These are phyloP conservation scores for Geranium rotundifolium DNA, from an alignment of 345 rosid species.

Conservation along the genomic window DNA sequence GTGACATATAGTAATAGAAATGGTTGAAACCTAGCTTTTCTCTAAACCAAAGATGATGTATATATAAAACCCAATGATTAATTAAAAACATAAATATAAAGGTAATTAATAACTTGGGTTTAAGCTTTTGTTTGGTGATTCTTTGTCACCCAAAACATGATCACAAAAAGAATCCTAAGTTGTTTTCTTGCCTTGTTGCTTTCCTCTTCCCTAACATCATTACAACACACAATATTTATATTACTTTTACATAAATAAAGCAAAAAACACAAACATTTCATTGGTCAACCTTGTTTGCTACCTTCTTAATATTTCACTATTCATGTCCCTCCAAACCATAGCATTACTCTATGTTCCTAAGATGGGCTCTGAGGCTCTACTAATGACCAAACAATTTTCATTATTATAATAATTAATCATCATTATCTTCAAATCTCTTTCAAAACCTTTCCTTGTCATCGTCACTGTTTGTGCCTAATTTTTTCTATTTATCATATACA, in stretches of 20 bases:
- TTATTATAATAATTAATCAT: background rate
- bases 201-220: background rate
- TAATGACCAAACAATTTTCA: background rate
- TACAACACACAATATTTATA: background rate
- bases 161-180: background rate
- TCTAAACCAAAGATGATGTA: too few species aligned
- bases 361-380: background rate
- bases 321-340: background rate
- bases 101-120: background rate
- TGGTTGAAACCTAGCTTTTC: too few species aligned
- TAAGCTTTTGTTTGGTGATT: background rate
- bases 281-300: background rate
- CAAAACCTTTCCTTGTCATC: background rate
- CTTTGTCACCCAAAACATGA: background rate
- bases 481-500: too few species aligned
- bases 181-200: background rate
- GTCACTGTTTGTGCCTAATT: too few species aligned
- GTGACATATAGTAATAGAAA: too few species aligned
- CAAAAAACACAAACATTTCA: background rate
- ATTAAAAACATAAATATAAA: background rate
- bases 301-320: background rate
- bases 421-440: background rate
- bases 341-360: too few species aligned
- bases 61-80: too few species aligned
- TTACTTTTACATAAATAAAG: background rate